These are phyloP conservation scores for Penicillium argentinense DNA, from an alignment of 495 filamentous ascomycete genomes.

Conservation along the genomic window DNA sequence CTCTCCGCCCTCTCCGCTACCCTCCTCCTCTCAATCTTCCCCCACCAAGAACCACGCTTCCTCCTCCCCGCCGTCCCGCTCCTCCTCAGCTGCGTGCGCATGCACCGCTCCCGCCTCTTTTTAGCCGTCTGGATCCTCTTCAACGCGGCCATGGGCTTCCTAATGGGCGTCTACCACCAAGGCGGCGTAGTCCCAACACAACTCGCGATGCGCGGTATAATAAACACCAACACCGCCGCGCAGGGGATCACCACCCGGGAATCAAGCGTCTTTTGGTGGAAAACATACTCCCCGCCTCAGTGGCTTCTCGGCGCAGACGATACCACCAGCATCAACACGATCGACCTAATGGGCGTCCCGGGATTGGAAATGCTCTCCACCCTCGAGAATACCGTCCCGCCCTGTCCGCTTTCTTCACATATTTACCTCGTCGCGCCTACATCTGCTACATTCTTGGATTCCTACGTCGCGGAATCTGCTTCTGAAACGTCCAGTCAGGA, in stretches of 20 bases:
- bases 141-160: conserved; percentile 70
- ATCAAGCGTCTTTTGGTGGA: conserved; percentile 85
- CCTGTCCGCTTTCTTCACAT: conserved; percentile 42
- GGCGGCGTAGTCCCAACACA: conserved; percentile 87
- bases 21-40: conserved; percentile 75
- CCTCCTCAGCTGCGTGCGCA: conserved; percentile 75
- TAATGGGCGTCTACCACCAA: conserved; percentile 95
- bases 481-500: conserved; percentile 9
- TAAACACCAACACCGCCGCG: conserved; percentile 21
- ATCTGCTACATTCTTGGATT: conserved; percentile 71
- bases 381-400: conserved; percentile 52
- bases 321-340: conserved; percentile 67
- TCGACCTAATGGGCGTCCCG: conserved; percentile 79
- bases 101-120: conserved; percentile 66
- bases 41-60: conserved; percentile 95
- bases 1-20: conserved; percentile 82
- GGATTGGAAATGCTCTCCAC: conserved; percentile 59
- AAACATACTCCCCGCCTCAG: conserved; percentile 90
- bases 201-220: conserved; percentile 45
- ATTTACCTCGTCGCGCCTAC: conserved; percentile 67
- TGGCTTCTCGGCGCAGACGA: conserved; percentile 75
- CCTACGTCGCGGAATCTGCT: conserved; percentile 41
- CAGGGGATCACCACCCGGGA: conserved; percentile 47
- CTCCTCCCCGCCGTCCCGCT: conserved; percentile 84
- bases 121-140: conserved; percentile 75